Evolutionary conservation across 2,329 filamentous ascomycete species (phyloP).

Genomic region (Penicillium freii): DNA sequence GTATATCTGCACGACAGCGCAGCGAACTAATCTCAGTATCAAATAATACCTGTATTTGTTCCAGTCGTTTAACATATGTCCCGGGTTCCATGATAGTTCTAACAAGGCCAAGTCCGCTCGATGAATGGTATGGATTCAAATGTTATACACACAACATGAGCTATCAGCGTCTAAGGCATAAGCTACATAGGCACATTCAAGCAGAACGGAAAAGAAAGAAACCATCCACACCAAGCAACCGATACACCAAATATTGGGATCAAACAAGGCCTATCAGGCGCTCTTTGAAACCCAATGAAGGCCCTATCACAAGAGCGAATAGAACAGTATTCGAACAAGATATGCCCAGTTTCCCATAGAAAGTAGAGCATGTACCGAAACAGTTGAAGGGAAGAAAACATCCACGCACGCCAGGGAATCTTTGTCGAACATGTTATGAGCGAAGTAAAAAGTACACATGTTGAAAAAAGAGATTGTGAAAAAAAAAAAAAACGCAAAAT

Average conservation of each 20-base stretch:
- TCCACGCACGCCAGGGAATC: slow-evolving; percentile 23
- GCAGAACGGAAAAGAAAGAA: background rate
- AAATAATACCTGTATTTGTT: slow-evolving; percentile 13
- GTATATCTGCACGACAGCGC: background rate
- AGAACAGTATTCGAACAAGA: background rate
- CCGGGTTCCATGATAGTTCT: background rate
- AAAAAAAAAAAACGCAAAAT: slow-evolving; percentile 21
- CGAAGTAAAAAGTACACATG: slow-evolving; percentile 23
- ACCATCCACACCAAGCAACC: background rate
- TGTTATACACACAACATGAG: slow-evolving; percentile 22
- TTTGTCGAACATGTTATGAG: slow-evolving; percentile 23
- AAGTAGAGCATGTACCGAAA: slow-evolving; percentile 4
- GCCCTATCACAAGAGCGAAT: background rate
- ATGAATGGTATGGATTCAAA: slow-evolving; percentile 15
- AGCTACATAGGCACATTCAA: background rate
- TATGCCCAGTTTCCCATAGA: background rate
- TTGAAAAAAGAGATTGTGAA: slow-evolving; percentile 16
- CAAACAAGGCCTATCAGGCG: background rate
- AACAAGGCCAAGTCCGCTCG: background rate
- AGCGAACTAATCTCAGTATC: slow-evolving; percentile 4
- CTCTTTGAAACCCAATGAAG: background rate
- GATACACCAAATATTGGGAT: background rate
- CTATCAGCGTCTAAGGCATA: background rate
- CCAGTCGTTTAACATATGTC: background rate
- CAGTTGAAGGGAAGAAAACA: slow-evolving; percentile 7